Percentiles rank a stretch among this genome's conserved stretches.
Evolutionary conservation across 2,329 filamentous ascomycete genomes (phyloP).

Genomic region (Samsoniella hepiali): DNA sequence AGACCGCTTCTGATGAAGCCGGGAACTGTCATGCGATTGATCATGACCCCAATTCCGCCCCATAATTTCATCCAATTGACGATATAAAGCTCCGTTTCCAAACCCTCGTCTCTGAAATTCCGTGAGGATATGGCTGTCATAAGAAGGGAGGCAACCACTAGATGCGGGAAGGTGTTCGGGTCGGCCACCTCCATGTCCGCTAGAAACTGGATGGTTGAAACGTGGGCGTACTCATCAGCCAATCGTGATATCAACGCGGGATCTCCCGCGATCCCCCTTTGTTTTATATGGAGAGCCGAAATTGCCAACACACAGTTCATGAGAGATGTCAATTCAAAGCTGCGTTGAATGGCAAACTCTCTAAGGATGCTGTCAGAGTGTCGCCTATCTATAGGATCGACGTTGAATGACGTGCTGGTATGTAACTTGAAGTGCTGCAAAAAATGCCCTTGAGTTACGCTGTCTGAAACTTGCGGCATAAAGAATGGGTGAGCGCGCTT

Average conservation of each 20-base stretch:
- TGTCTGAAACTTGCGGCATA: not conserved
- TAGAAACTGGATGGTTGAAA: not conserved
- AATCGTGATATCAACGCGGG: not conserved
- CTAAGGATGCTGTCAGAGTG: slow-evolving; percentile 1
- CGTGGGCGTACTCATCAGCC: not conserved
- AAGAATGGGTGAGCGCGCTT: not conserved
- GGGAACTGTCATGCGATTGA: not conserved
- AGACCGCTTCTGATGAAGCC: not conserved
- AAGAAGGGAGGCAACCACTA: slow-evolving; percentile 50
- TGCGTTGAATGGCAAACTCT: not conserved
- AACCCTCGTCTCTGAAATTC: slow-evolving; percentile 46
- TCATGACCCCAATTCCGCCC: slow-evolving; percentile 41
- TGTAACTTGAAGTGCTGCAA: not conserved
- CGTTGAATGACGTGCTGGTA: slow-evolving; percentile 12
- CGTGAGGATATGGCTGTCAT: slow-evolving; percentile 50
- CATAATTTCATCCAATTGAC: slow-evolving; percentile 56
- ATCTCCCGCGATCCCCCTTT: not conserved
- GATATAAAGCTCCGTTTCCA: slow-evolving; percentile 42
- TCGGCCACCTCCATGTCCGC: slow-evolving; percentile 40
- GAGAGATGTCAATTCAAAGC: not conserved
- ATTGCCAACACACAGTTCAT: slow-evolving; percentile 3
- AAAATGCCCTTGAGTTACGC: not conserved
- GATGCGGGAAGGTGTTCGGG: slow-evolving; percentile 46
- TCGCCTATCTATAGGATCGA: not conserved
- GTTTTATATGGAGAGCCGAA: slow-evolving; percentile 2